Base-by-base conservation (phyloP, 306 rosid species). In the Trichosanthes truncata region DNA sequence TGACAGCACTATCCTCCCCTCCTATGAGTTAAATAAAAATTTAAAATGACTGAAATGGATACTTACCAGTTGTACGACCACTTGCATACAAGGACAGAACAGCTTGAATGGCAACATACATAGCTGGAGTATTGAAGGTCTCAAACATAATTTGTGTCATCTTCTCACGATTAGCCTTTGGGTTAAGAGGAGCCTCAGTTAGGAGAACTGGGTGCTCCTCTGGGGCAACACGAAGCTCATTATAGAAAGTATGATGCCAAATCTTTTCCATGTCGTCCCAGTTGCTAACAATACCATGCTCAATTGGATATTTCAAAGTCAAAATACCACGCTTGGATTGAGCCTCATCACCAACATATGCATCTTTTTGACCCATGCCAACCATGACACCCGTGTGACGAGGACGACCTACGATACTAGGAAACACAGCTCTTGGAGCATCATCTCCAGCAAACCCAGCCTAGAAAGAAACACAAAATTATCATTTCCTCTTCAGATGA, bases 331-430 rank as follows among this genome's bases (percentile, higher is more conserved):
- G 81, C 89, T 95, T 95, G 66, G 99, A 95, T 59, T 95, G 99
- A 76, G 99, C 99, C 87, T 95, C 99, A 49, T 95, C 98, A 82
- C 98, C 98, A 81, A 94, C 97, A 89, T 94, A 94, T 80, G 98
- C 98, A 87, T 95, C 99, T 78, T 95, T 95, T 85, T 95, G 99
- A 75, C 99, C 99, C 99, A 95, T 95, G 63, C 99, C 99, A 80
- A 95, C 99, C 99, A 95, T 95, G 86, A 95, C 99, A 74, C 99
- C 99, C 33, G 99, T 95, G 87, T 95, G 99, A 79, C 99, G 99
- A 67, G 99, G 99, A 65, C 99, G 99, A 41, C 99, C 99, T 1
- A 95, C 97, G 79, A 95, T 95, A 80, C 99, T 95, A 82, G 99
- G 99, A 84, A 95, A 95, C 69, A 95, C 99, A 80, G 99, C 99